Evolutionary conservation across 2,329 filamentous ascomycete genomes (phyloP).

Genomic region (Ophiostoma tasmaniense): DNA sequence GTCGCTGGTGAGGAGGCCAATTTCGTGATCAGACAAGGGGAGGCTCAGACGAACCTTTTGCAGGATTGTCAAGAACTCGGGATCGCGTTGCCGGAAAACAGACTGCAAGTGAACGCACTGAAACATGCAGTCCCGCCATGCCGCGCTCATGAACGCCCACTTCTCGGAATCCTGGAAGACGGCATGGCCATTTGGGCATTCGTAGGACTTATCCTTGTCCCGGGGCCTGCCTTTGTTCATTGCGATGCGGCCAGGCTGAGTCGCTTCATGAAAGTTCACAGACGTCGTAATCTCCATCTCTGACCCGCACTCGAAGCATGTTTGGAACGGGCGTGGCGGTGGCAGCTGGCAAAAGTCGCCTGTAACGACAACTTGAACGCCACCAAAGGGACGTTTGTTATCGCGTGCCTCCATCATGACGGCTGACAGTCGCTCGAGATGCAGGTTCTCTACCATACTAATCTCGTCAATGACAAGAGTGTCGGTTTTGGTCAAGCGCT

Average conservation of each 20-base stretch:
- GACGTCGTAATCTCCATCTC: conserved; percentile 22
- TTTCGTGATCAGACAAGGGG: conserved; percentile 30
- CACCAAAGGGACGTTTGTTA: conserved; percentile 31
- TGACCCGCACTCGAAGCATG: conserved; percentile 42
- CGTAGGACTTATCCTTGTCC: conserved; percentile 18
- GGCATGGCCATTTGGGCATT: conserved; percentile 28
- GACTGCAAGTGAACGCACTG: conserved; percentile 42
- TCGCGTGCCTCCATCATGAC: conserved; percentile 35
- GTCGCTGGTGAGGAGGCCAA: conserved; percentile 36
- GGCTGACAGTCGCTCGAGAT: conserved; percentile 43
- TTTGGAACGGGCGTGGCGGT: conserved; percentile 47
- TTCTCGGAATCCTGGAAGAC: conserved; percentile 41
- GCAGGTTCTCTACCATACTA: conserved; percentile 52
- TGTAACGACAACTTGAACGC: conserved; percentile 47
- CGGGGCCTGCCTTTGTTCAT: not conserved
- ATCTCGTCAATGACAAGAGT: conserved; percentile 59
- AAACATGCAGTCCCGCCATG: conserved; percentile 49
- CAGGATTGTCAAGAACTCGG: conserved; percentile 45
- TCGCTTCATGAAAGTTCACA: not conserved
- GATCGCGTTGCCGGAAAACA: conserved; percentile 50
- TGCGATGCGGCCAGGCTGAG: not conserved
- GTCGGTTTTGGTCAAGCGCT: conserved; percentile 37
- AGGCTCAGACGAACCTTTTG: conserved; percentile 45
- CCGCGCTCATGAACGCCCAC: conserved; percentile 51
- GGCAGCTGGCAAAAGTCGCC: conserved; percentile 55